These are phyloP conservation scores for Lippia alba DNA, from an alignment of 305 asterid species.

Conservation along the genomic window DNA sequence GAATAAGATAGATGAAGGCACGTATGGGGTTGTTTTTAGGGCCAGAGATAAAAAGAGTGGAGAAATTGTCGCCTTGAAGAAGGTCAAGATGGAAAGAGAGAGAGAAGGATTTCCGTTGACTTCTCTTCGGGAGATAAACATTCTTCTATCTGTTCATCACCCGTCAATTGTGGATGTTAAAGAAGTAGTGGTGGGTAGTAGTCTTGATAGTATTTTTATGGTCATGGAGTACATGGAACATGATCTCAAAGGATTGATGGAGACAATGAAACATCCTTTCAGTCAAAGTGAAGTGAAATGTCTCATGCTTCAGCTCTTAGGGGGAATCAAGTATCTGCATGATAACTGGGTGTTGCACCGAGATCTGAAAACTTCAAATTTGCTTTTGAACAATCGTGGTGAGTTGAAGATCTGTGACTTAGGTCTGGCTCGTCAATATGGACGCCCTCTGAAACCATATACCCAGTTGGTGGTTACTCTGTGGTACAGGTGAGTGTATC, in stretches of 20 bases:
- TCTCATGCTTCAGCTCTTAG: constrained; percentile 89
- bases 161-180: constrained; percentile 86
- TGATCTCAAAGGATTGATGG: constrained; percentile 86
- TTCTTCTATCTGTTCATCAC: constrained; percentile 82
- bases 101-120: constrained; percentile 95
- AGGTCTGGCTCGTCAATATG: constrained; percentile 94
- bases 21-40: constrained; percentile 90
- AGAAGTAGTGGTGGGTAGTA: constrained; percentile 86
- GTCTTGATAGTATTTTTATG: constrained; percentile 81
- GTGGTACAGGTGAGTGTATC: constrained; percentile 85
- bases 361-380: constrained; percentile 89
- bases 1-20: constrained; percentile 94
- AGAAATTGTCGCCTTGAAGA: constrained; percentile 91
- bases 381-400: constrained; percentile 81
- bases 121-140: constrained; percentile 84
- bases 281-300: constrained; percentile 95
- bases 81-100: constrained; percentile 95
- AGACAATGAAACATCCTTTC: constrained; percentile 82
- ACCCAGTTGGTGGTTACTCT: constrained; percentile 92
- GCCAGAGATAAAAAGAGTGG: constrained; percentile 88
- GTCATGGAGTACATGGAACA: constrained; percentile 99
- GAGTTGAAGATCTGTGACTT: constrained; percentile 95
- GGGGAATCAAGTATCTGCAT: constrained; percentile 82
- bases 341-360: constrained; percentile 94
- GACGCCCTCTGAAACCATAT: constrained; percentile 89